Percentiles rank a stretch among this genome's conserved stretches.
Evolutionary conservation across 345 rosid species (phyloP).

Genomic region (Orychophragmus violaceus): DNA sequence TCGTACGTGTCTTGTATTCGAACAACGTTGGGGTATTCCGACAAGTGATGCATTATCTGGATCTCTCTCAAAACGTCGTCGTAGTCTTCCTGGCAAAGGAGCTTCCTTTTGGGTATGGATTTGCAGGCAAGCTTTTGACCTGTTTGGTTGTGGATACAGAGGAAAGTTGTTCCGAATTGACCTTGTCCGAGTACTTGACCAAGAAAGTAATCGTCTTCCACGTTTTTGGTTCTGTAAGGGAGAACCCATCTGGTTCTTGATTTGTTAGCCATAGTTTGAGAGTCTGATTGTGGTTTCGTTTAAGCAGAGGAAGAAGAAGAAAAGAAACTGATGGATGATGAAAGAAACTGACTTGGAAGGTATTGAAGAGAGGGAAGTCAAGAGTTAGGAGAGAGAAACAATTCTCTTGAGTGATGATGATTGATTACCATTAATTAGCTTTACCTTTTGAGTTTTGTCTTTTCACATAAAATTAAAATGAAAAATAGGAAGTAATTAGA

Average conservation of each 20-base stretch:
- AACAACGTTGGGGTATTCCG: constrained; percentile 59
- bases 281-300: background rate
- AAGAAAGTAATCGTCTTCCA: constrained; percentile 36
- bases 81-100: constrained; percentile 57
- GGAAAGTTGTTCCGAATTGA: constrained; percentile 68
- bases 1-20: constrained; percentile 53
- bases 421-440: constrained; percentile 5
- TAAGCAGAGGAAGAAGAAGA: constrained; percentile 7
- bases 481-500: background rate
- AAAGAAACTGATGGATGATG: constrained; percentile 6
- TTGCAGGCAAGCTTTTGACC: constrained; percentile 64
- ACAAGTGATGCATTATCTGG: constrained; percentile 84
- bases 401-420: background rate
- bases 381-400: constrained; percentile 7
- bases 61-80: constrained; percentile 81
- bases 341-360: constrained; percentile 16
- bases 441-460: background rate
- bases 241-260: constrained; percentile 32
- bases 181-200: constrained; percentile 67
- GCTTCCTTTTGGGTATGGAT: constrained; percentile 71
- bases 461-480: background rate
- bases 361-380: constrained; percentile 12
- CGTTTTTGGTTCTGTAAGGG: constrained; percentile 26
- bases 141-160: constrained; percentile 50
- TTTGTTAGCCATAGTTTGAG: constrained; percentile 13